Percentiles rank a stretch among this genome's conserved stretches.
Conservation (phyloP, 225 moss, liverwort and hornwort species). For the Pseudisothecium myosuroides region DNA sequence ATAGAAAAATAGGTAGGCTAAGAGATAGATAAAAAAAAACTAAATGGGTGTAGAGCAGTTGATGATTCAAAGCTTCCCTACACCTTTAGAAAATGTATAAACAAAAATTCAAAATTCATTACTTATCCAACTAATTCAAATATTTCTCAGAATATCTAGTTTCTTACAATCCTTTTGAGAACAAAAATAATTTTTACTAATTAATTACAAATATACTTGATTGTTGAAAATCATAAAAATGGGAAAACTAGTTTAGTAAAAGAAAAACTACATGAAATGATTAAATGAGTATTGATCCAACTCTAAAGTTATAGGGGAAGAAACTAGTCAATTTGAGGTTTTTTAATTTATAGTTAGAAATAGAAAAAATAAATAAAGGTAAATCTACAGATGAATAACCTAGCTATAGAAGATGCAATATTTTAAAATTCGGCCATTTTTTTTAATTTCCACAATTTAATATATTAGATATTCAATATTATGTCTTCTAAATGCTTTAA, state of each 20-base stretch:
- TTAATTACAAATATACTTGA: too few species aligned
- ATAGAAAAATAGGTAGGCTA: accelerated
- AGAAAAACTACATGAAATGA: neutral
- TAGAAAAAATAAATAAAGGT: neutral
- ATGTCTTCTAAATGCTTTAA: too few species aligned
- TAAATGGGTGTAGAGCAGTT: neutral
- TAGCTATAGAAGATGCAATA: neutral
- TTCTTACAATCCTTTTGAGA: too few species aligned
- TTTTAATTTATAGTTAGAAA: neutral
- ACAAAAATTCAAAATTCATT: neutral
- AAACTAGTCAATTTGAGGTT: too few species aligned
- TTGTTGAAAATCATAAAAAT: neutral
- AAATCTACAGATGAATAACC: neutral
- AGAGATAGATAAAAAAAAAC: neutral
- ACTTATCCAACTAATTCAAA: neutral
- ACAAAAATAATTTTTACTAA: accelerated
- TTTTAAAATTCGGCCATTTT: accelerated
- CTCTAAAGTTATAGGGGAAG: neutral
- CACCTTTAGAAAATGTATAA: accelerated
- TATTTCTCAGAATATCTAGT: too few species aligned
- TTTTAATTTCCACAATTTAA: accelerated
- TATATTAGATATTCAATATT: neutral
- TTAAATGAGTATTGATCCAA: neutral
- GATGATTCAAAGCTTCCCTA: neutral
- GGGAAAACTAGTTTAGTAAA: accelerated